Base-by-base conservation (phyloP, 2,329 filamentous ascomycete species). In the Nemania sp. region DNA sequence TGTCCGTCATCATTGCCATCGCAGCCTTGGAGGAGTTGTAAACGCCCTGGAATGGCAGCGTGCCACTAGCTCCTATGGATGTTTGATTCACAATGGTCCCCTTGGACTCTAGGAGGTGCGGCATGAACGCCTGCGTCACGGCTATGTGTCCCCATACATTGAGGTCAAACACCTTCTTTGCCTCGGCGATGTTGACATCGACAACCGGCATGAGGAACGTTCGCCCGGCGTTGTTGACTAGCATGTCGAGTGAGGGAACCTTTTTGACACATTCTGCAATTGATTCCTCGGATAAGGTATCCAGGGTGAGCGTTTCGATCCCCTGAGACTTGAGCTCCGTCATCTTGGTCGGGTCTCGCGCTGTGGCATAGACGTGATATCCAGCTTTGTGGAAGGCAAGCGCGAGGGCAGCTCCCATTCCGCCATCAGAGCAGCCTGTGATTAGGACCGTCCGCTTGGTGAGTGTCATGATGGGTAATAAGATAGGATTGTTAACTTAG, bases 1-100 rank as follows among this genome's bases (percentile, higher is more conserved):
- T 79, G 63, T 85, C 83, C 2, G 81, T 81, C 6, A 87, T 68
- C 5, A 80, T 82, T 7, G 82, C 82, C 3, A 83, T 72, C 24
- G 83, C 82, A 15, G 80, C 81, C 73, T 88, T 88, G 26, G 82
- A 73, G 3, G 69, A 64, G 45, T 68, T 72, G 61, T 74, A 73
- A 6, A 77, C 64, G 32, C 72, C 73, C 24, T 79, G 76, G 56
- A 73, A 80, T 1, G 80, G 79, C 18, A 77, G 70, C 2, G 72
- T 61, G 8, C 74, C 59, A 62, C 77, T 65, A 65, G 75, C 68
- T 20, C 74, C 73, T 18, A 81, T 67, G 20, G 79, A 81, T 5
- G 77, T 78, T 51, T 81, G 74, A 72, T 83, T 82, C 6, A 80
- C 77, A 51, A 83, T 71, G 35, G 78, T 72, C 0, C 75, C 79